A percentile compares a stretch with the other conserved stretches of the same genome.
Conservation (phyloP, 148 eudicot genomes). For the Beta vulgaris region DNA sequence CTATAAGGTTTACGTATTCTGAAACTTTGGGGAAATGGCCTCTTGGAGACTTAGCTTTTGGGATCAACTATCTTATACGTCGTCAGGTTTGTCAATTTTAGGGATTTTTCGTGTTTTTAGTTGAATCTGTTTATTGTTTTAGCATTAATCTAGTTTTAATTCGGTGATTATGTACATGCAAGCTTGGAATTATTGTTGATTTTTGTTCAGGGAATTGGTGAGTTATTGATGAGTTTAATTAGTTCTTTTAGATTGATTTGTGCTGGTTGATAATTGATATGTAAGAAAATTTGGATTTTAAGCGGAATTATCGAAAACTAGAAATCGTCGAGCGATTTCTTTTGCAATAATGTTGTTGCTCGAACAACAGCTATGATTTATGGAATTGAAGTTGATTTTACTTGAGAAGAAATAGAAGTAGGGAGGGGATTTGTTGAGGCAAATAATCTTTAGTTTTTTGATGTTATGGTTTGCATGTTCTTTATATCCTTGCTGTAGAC, state of each 20-base stretch:
- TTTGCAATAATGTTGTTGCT: not conserved
- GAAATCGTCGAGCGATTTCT: not conserved
- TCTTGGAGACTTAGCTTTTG: slow-evolving; percentile 88
- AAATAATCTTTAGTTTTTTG: not conserved
- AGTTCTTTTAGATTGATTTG: not conserved
- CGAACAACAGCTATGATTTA: not conserved
- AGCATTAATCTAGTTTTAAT: not conserved
- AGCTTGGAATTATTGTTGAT: not conserved
- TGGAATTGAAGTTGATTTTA: not conserved
- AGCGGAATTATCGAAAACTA: not conserved
- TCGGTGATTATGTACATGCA: not conserved
- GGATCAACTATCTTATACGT: slow-evolving; percentile 82
- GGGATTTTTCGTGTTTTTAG: not conserved
- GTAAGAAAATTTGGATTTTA: not conserved
- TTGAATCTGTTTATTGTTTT: not conserved
- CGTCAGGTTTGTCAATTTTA: slow-evolving; percentile 53
- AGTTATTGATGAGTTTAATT: not conserved
- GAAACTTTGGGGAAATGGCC: slow-evolving; percentile 98
- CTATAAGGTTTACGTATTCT: slow-evolving; percentile 79
- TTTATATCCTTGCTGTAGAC: not conserved
- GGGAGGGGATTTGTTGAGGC: not conserved
- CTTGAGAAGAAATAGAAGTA: not conserved
- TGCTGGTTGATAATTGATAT: not conserved
- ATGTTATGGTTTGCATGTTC: not conserved
- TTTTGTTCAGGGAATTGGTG: not conserved